Evolutionary conservation across 257 asterid genomes (phyloP), one percentile per base, ranked within the genome.

Genomic region (Agastache rugosa): DNA sequence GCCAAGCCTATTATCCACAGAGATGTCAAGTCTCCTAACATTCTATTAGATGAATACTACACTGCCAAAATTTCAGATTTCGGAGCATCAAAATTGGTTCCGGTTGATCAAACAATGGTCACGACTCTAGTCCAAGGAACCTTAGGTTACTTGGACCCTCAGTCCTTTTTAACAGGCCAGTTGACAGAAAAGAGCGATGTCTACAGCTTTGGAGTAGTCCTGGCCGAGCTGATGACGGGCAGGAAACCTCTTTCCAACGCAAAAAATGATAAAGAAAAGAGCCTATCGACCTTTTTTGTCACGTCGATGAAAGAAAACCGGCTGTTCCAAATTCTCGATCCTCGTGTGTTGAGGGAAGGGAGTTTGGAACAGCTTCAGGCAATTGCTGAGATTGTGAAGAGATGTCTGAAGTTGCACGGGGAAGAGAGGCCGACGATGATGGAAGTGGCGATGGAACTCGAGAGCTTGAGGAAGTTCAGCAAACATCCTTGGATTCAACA

Each of bases 351-450:
- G 17, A 65, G 85, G 6, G 87, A 83, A 62, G 87, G 83, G 14
- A 80, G 83, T 9, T 17, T 80, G 42, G 77, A 80, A 48, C 83
- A 80, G 53, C 27, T 87, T 10, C 74, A 80, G 1, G 75, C 63
- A 0, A 19, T 51, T 0, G 90, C 76, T 6, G 80, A 85, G 31
- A 84, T 89, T 1, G 84, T 85, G 2, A 83, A 71, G 72, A 82
- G 87, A 70, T 89, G 95, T 31, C 77, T 89, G 8, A 45, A 54
- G 3, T 23, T 89, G 37, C 22, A 27, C 0, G 79, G 91, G 0
- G 85, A 78, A 6, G 83, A 87, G 6, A 85, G 93, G 34, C 89
- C 88, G 6, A 79, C 80, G 0, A 88, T 88, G 91, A 88, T 82
- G 17, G 90, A 86, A 74, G 86, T 88, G 0, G 86, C 81, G 0